Conservation (phyloP, 2,329 filamentous ascomycete species). For the Epichloe glyceriae region DNA sequence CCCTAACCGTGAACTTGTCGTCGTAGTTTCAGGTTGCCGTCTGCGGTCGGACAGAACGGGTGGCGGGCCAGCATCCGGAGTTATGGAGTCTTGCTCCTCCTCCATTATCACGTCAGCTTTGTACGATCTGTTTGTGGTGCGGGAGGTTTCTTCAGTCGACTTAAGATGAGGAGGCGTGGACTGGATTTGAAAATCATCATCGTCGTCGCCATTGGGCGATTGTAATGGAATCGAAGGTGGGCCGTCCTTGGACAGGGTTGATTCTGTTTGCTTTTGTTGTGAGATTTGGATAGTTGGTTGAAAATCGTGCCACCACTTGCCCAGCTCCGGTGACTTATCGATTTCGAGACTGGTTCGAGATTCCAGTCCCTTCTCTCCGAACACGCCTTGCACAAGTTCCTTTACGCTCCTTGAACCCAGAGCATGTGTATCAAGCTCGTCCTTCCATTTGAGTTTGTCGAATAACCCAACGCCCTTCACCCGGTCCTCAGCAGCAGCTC, state of each 20-base stretch:
- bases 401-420: conserved; percentile 18
- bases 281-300: conserved; percentile 15
- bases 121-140: conserved; percentile 6
- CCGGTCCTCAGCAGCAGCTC: conserved; percentile 31
- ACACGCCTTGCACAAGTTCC: conserved; percentile 28
- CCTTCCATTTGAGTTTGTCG: conserved; percentile 25
- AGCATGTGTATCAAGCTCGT: conserved; percentile 12
- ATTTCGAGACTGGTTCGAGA: conserved; percentile 17
- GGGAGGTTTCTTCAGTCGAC: conserved; percentile 13
- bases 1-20: conserved; percentile 18
- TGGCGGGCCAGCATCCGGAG: conserved; percentile 10
- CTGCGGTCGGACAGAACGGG: conserved; percentile 6
- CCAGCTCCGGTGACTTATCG: conserved; percentile 22
- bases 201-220: conserved; percentile 20
- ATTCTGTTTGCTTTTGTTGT: conserved; percentile 8
- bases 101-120: conserved; percentile 21
- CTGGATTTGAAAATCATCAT: conserved; percentile 40
- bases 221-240: conserved; percentile 1
- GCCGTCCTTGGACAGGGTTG: neutral
- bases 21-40: conserved; percentile 10
- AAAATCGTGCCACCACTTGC: conserved; percentile 38
- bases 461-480: conserved; percentile 41
- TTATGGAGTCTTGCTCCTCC: conserved; percentile 15
- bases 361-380: conserved; percentile 22
- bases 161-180: conserved; percentile 29